A percentile compares a stretch with the other conserved stretches of the same genome.
phyloP scores from a whole-genome alignment of 1,284 basidiomycete genomes.

The Cystobasidium pallidum region DNA sequence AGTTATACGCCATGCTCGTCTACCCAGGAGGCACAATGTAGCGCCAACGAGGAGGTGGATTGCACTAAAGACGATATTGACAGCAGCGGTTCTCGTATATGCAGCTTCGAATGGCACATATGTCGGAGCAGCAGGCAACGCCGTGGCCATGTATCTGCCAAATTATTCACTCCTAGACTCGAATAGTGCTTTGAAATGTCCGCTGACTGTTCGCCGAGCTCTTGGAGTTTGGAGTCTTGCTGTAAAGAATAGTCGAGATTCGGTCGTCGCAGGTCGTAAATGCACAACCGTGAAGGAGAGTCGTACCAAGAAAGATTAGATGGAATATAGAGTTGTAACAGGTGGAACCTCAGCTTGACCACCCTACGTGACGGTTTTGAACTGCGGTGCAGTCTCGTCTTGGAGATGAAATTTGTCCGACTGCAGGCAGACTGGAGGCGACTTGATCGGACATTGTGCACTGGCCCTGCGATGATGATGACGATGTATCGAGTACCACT shows the following conservation, averaged over 20 bases:
- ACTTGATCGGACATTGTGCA: conserved; percentile 4
- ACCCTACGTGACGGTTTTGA: neutral
- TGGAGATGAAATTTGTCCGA: neutral
- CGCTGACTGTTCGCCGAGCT: too few relatives aligned
- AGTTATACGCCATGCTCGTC: conserved; percentile 25
- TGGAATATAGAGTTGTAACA: too few relatives aligned
- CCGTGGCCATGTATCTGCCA: neutral
- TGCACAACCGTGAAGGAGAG: neutral
- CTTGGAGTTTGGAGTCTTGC: neutral
- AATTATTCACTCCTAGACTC: neutral
- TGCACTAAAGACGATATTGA: conserved; percentile 21
- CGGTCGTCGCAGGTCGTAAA: conserved; percentile 12
- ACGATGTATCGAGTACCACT: too few relatives aligned
- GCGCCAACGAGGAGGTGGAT: conserved; percentile 14
- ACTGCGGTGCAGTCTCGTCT: conserved; percentile 11
- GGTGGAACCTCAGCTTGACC: neutral
- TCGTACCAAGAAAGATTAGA: neutral
- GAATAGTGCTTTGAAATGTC: neutral
- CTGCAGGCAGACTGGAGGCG: neutral
- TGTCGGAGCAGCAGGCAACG: neutral
- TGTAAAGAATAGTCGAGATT: conserved; percentile 1
- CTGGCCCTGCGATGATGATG: neutral
- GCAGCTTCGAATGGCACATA: conserved; percentile 20
- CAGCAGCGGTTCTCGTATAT: conserved; percentile 6
- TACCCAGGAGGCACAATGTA: conserved; percentile 4